These are phyloP conservation scores for Gossypium raimondii DNA, from an alignment of 345 rosid species.

Conservation along the genomic window DNA sequence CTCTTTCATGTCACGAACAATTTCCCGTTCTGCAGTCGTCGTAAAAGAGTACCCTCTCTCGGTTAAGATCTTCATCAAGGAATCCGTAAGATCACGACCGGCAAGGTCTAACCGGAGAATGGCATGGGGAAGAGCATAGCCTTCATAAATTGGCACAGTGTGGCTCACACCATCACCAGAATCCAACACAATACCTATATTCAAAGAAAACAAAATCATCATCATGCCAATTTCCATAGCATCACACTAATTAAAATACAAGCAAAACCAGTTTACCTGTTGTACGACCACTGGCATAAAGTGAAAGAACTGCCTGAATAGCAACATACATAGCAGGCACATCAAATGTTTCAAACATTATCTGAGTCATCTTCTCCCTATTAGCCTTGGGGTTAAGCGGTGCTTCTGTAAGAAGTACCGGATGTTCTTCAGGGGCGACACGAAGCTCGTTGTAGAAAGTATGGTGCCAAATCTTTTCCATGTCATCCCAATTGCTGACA, in stretches of 20 bases:
- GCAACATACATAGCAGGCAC: conserved; percentile 7
- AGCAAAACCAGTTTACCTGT: conserved; percentile 31
- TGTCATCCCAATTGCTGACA: no score
- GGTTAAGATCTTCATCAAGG: conserved; percentile 51
- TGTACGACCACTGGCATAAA: conserved; percentile 62
- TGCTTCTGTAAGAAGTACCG: conserved; percentile 54
- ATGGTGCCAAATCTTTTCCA: no score
- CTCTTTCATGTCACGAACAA: conserved; percentile 53
- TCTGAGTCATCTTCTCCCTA: no score
- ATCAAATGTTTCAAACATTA: no score
- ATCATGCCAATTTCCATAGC: no score
- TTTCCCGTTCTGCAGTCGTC: conserved; percentile 51
- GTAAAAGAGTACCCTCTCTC: conserved; percentile 53
- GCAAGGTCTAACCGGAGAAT: conserved; percentile 47
- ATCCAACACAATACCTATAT: conserved; percentile 45
- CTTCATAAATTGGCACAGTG: conserved; percentile 46
- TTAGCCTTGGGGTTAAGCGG: no score
- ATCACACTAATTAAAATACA: neutral
- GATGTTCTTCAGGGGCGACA: conserved; percentile 56
- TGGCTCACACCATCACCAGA: conserved; percentile 53
- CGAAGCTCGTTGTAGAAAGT: conserved; percentile 33
- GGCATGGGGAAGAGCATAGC: conserved; percentile 50
- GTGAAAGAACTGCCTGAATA: conserved; percentile 59
- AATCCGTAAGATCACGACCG: conserved; percentile 50
- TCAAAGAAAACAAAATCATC: no score